Percentiles rank a stretch among this genome's conserved stretches.
phyloP scores from a whole-genome alignment of 352 stramenopile genomes.

The Phytopythium montanum region DNA sequence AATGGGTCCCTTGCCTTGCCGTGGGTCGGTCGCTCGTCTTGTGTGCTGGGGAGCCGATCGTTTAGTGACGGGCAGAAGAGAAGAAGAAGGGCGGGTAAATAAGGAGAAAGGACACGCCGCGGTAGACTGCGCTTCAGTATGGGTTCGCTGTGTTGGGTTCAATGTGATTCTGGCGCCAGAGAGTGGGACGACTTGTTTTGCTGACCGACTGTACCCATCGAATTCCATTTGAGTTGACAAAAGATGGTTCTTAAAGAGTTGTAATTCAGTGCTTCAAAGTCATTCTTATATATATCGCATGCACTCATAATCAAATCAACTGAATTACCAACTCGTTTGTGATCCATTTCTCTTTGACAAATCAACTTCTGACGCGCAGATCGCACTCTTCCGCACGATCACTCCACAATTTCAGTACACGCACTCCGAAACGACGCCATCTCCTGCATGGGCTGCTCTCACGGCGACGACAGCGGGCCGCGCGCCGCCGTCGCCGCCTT shows the following conservation, averaged over 20 bases:
- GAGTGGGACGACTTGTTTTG: background rate
- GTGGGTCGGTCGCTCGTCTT: too few species aligned
- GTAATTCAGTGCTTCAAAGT: background rate
- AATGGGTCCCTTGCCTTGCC: too few species aligned
- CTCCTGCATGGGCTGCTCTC: background rate
- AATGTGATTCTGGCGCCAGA: background rate
- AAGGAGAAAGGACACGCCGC: too few species aligned
- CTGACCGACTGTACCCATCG: conserved; percentile 1
- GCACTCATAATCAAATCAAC: too few species aligned
- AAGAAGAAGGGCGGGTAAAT: too few species aligned
- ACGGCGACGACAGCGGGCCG: background rate
- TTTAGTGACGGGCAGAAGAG: background rate
- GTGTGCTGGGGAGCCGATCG: background rate
- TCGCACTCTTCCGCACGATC: too few species aligned
- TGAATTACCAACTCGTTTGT: too few species aligned
- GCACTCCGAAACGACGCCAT: too few species aligned
- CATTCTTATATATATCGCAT: background rate
- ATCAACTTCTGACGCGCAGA: too few species aligned
- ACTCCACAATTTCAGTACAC: background rate
- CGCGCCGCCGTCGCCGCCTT: background rate
- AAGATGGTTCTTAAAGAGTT: background rate
- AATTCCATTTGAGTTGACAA: background rate
- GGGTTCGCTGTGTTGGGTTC: too few species aligned
- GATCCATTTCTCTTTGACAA: too few species aligned
- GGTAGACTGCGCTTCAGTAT: too few species aligned